Conservation (phyloP, 2,329 filamentous ascomycete species). For the Botryotinia calthae region DNA sequence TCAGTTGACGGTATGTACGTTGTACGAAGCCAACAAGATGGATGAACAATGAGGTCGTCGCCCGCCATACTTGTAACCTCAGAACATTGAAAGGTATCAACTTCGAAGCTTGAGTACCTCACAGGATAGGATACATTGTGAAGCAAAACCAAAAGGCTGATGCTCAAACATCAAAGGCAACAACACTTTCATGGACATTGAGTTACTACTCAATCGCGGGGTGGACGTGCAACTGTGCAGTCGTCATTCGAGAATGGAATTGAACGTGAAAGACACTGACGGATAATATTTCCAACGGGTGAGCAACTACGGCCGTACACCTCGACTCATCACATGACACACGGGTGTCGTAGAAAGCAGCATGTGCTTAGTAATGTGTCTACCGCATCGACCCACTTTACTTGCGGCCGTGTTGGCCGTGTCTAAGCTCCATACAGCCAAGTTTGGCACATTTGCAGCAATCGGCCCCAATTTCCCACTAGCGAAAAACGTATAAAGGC, state of each 20-base stretch:
- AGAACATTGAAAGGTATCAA: not conserved
- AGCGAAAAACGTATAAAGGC: slow-evolving; percentile 13
- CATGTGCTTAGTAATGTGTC: rapidly evolving
- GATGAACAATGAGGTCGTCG: not conserved
- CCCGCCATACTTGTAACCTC: not conserved
- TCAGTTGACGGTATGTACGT: not conserved
- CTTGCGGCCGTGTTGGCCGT: not conserved
- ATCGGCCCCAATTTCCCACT: not conserved
- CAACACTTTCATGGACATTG: not conserved
- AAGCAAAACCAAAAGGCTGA: not conserved
- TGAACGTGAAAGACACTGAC: not conserved
- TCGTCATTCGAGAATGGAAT: not conserved
- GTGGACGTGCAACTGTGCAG: not conserved
- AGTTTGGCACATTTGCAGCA: slow-evolving; percentile 18
- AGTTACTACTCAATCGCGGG: not conserved
- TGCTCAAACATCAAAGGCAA: not conserved
- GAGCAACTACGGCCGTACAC: not conserved
- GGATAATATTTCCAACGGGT: not conserved
- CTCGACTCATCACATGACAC: not conserved
- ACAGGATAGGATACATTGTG: too few species aligned
- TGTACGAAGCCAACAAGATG: not conserved
- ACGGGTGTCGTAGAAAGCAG: not conserved
- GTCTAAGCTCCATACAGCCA: not conserved
- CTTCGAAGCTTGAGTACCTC: not conserved
- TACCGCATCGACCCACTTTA: not conserved